phyloP scores from a whole-genome alignment of 2,329 filamentous ascomycete species.

The Fusarium sp. region DNA sequence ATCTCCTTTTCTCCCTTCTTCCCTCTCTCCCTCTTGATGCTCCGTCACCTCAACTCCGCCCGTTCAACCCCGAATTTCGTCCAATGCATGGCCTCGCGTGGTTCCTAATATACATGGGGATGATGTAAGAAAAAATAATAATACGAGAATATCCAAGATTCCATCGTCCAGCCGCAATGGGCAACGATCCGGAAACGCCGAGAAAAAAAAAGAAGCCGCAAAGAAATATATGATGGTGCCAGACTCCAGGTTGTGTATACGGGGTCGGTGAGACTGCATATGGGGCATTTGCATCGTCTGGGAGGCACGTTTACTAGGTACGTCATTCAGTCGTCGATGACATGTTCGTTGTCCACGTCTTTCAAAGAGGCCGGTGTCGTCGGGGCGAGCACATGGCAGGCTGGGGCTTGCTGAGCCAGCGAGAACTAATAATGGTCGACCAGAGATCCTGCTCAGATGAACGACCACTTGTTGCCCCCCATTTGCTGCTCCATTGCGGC shows the following conservation, averaged over 20 bases:
- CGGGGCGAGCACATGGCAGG: conserved; percentile 12
- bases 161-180: conserved; percentile 10
- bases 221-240: conserved; percentile 34
- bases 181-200: conserved; percentile 39
- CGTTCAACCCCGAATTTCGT: conserved; percentile 1
- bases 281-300: conserved; percentile 6
- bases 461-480: conserved; percentile 47
- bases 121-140: conserved; percentile 34
- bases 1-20: background rate
- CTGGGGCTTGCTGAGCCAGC: background rate
- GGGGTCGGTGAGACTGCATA: conserved; percentile 20
- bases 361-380: conserved; percentile 21
- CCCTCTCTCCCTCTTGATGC: conserved; percentile 2
- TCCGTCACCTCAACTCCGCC: conserved; percentile 29
- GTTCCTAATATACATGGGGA: conserved; percentile 38
- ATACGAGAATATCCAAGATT: conserved; percentile 18
- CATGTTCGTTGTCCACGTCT: conserved; percentile 19
- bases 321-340: conserved; percentile 32
- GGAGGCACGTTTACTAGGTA: conserved; percentile 9
- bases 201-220: conserved; percentile 22
- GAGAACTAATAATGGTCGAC: conserved; percentile 24
- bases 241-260: conserved; percentile 41
- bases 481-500: conserved; percentile 48
- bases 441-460: conserved; percentile 46
- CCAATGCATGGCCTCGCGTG: conserved; percentile 2